Evolutionary conservation across 2,329 filamentous ascomycete species (phyloP), one percentile per base, ranked within the genome.

Genomic region (Colletotrichum lentis): DNA sequence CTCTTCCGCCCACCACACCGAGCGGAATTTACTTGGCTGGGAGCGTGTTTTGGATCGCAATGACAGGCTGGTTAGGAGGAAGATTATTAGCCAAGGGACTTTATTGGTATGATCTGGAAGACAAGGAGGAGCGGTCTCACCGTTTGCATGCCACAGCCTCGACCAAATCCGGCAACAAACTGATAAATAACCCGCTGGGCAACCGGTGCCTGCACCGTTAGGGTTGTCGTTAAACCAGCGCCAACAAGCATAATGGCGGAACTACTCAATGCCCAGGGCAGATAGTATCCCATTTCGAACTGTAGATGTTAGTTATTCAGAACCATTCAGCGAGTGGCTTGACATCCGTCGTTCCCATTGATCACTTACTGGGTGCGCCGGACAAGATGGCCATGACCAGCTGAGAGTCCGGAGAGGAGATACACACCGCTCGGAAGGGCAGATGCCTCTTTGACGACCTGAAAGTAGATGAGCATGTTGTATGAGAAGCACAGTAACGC

Each of bases 201-300:
- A 27, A 27, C 27, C 27, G 27, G 6, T 27, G 27, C 27, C 27
- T 27, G 3, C 1, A 27, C 27, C 27, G 27, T 27, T 27, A 27
- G 27, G 27, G 27, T 27, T 27, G 27, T 27, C 27, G 27, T 27
- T 7, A 27, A 27, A 27, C 27, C 27, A 7, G 27, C 27, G 27
- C 27, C 27, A 27, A 27, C 27, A 27, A 27, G 27, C 27, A 27
- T 27, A 7, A 27, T 27, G 27, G 27, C 27, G 5, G 27, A 27
- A 8, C 27, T 27, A 27, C 5, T 7, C 27, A 27, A 27, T 27
- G 27, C 27, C 27, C 27, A 27, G 27, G 69, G 67, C 0, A 70
- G 54, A 56, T 71, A 70, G 27, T 70, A 70, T 6, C 69, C 67
- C 7, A 67, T 39, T 50, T 72, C 82, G 73, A 49, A 79, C 74